Base-by-base conservation (phyloP, 331 rosid species). In the Rhamnella rubrinervis region DNA sequence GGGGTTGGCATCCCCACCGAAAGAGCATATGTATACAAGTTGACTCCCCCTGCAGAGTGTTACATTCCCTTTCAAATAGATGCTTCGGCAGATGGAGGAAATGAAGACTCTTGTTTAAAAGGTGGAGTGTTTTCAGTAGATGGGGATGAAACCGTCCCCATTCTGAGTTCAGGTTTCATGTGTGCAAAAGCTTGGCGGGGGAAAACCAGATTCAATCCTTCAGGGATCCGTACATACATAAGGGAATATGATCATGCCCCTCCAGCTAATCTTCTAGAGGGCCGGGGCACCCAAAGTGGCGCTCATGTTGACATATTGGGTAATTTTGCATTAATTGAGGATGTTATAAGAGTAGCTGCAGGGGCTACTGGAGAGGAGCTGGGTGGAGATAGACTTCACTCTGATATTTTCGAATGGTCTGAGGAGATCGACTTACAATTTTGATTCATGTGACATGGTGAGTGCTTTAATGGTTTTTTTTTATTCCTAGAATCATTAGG, bases 271-370 rank as follows among this genome's bases (percentile, higher is more conserved):
- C 71, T 91, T 60, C 81, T 95, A 1, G 99, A 95, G 75, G 99
- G 99, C 3, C 81, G 99, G 11, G 99, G 99, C 9, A 91, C 99
- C 25, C 99, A 87, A 55, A 95, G 99, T 61, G 99, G 93, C 40
- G 88, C 99, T 74, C 99, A 91, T 75, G 99, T 95, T 65, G 97
- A 95, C 61, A 95, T 91, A 67, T 89, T 95, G 99, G 99, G 97
- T 37, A 95, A 91, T 72, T 95, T 91, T 63, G 97, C 97, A 3
- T 78, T 95, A 67, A 89, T 91, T 59, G 97, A 95, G 76, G 97
- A 89, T 76, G 64, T 95, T 66, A 0, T 95, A 59, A 86, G 99
- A 76, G 85, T 95, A 31, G 99, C 96, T 7, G 92, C 99, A 0
- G 99, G 99, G 0, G 95, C 96, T 6, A 66, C 55, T 0, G 99